Evolutionary conservation across 306 rosid species (phyloP), one percentile per base, ranked within the genome.

Genomic region (Datisca glomerata): DNA sequence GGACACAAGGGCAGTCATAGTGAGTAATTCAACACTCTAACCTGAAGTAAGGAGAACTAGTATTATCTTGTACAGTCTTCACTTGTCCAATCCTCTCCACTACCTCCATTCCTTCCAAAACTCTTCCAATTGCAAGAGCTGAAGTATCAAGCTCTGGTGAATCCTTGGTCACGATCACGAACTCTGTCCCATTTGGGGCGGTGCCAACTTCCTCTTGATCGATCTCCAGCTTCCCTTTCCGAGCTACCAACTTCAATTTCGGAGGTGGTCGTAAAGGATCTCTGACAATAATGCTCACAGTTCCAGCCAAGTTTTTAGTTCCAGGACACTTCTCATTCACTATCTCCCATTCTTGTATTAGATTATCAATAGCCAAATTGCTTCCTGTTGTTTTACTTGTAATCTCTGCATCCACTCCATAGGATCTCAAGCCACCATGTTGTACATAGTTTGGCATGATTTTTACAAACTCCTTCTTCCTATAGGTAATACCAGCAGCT

Each of bases 251-350:
- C 76, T 83, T 89, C 59, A 59, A 31, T 67, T 83, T 80, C 0
- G 93, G 86, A 2, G 89, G 83, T 1, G 93, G 91, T 57, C 70
- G 79, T 13, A 64, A 67, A 40, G 97, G 97, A 45, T 83, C 82
- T 68, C 95, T 72, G 53, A 77, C 97, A 35, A 89, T 53, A 36
- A 83, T 68, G 64, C 86, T 58, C 21, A 87, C 85, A 49, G 69
- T 79, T 32, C 86, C 91, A 7, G 91, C 86, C 61, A 63, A 40
- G 54, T 80, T 89, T 64, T 80, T 83, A 40, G 66, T 72, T 50
- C 93, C 95, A 1, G 91, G 50, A 28, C 81, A 78, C 46, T 52
- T 62, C 13, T 75, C 81, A 3, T 58, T 55, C 4, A 45, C 2
- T 38, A 64, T 66, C 69, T 75, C 78, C 93, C 91, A 84, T 66